phyloP scores from a whole-genome alignment of 2,329 filamentous ascomycete species.

The Nectriaceae sp. region DNA sequence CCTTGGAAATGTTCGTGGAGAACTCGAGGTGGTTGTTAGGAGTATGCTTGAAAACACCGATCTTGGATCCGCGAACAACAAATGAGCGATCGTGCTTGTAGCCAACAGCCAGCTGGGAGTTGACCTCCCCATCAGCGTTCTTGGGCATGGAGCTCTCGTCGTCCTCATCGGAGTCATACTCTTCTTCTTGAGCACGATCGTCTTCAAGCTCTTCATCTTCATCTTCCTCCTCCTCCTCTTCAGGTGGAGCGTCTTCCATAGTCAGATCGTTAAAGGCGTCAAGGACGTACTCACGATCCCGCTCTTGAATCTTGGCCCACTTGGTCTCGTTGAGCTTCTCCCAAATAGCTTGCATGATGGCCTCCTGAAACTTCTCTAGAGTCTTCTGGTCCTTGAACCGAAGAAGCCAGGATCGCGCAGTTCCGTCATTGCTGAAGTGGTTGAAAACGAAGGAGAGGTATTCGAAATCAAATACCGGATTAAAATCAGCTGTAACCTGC shows the following conservation, averaged over 20 bases:
- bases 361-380: conserved; percentile 87
- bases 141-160: conserved; percentile 74
- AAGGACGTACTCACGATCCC: conserved; percentile 90
- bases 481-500: conserved; percentile 84
- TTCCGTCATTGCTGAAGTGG: conserved; percentile 84
- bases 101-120: conserved; percentile 91
- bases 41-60: conserved; percentile 98
- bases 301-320: conserved; percentile 90
- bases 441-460: conserved; percentile 99
- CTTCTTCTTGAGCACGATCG: conserved; percentile 69
- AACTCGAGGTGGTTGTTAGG: conserved; percentile 91
- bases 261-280: conserved; percentile 94
- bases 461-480: conserved; percentile 98
- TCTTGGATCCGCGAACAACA: conserved; percentile 95
- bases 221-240: conserved; percentile 47
- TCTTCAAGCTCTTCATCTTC: conserved; percentile 59
- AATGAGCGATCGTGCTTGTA: conserved; percentile 98
- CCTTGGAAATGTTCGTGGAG: conserved; percentile 94
- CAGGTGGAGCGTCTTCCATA: conserved; percentile 73
- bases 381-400: conserved; percentile 84
- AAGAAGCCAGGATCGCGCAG: conserved; percentile 92
- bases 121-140: conserved; percentile 74
- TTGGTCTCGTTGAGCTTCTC: conserved; percentile 93
- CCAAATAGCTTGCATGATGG: conserved; percentile 94
- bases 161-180: conserved; percentile 71